Base-by-base conservation (phyloP, 1,284 basidiomycete genomes). In the Spongiforma sp. region DNA sequence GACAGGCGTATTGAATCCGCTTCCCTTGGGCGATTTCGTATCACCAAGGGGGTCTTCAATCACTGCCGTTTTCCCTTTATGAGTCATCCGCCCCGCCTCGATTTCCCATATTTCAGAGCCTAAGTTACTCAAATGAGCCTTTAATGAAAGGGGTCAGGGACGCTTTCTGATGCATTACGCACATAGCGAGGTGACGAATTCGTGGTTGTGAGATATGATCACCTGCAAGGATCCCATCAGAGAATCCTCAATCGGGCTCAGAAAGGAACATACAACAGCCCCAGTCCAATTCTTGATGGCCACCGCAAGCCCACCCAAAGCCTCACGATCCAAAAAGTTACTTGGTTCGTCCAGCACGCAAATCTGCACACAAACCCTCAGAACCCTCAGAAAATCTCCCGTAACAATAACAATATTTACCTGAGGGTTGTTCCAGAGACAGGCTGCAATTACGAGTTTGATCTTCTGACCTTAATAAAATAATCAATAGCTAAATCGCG, bases 261-360 rank as follows among this genome's bases (percentile, higher is more conserved):
- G n/a, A 61, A 60, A 33, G 69, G 69, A 68, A 60, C 74, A 52
- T 81, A 92, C 93, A 60, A 99, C 95, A 46, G 96, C 97, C 68
- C 96, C 96, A 65, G 89, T 89, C 96, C 96, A 99, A 72, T 98
- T 95, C 71, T 90, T 91, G 79, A 99, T 99, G 37, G 98, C 97
- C 48, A 97, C 91, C 46, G 97, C 96, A 43, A 99, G 84, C 69
- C 98, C 97, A 71, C 96, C 95, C 28, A 96, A 82, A 17, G 95
- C 91, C 75, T 94, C 91, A 66, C 91, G 87, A 77, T 95, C 95
- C 83, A 97, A 88, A 84, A 99, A 99, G 83, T 99, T 99, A 76
- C 95, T 98, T 39, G 97, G 97, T 80, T 98, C 94, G 76, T 96
- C 94, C 48, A 95, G 84, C n/a, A 93, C 81, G 73, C 91, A 93